A percentile compares a stretch with the other conserved stretches of the same genome.
phyloP scores from a whole-genome alignment of 2,329 filamentous ascomycete genomes.

The Verticillium tricorpus region DNA sequence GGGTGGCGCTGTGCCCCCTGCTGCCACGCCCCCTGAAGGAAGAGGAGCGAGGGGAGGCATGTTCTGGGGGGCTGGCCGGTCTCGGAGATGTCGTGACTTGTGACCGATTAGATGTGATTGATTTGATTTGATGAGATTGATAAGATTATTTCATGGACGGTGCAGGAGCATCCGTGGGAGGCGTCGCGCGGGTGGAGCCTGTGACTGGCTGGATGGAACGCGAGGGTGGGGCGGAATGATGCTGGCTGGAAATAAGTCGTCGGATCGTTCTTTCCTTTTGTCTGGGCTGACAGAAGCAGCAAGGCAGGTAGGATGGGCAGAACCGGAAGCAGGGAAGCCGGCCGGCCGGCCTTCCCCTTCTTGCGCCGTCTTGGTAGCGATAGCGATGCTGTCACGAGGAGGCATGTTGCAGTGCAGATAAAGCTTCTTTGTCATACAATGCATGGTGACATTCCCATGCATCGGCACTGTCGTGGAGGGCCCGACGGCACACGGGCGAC shows the following conservation, averaged over 20 bases:
- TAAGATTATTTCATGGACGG: slow-evolving; percentile 1
- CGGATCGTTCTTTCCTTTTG: not conserved
- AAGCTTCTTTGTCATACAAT: too few relatives aligned
- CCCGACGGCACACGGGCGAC: too few relatives aligned
- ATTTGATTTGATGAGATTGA: slow-evolving; percentile 4
- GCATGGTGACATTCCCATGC: too few relatives aligned
- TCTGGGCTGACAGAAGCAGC: not conserved
- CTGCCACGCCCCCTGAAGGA: not conserved
- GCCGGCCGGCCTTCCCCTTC: too few relatives aligned
- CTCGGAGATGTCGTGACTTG: not conserved
- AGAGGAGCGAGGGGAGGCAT: not conserved
- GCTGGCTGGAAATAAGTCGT: too few relatives aligned
- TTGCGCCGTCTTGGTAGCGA: too few relatives aligned
- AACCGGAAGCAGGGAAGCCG: too few relatives aligned
- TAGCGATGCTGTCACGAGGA: too few relatives aligned
- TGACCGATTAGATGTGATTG: slow-evolving; percentile 1
- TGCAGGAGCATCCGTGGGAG: not conserved
- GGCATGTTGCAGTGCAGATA: too few relatives aligned
- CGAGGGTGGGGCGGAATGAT: too few relatives aligned
- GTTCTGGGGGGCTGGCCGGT: not conserved
- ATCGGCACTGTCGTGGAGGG: too few relatives aligned
- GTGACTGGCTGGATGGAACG: not conserved
- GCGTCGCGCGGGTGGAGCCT: not conserved
- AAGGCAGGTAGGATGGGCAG: too few relatives aligned
- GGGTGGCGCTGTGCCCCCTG: not conserved